Evolutionary conservation across 2,329 filamentous ascomycete genomes (phyloP), one percentile per base, ranked within the genome.

Genomic region (Iodosphaeria phyllophila): DNA sequence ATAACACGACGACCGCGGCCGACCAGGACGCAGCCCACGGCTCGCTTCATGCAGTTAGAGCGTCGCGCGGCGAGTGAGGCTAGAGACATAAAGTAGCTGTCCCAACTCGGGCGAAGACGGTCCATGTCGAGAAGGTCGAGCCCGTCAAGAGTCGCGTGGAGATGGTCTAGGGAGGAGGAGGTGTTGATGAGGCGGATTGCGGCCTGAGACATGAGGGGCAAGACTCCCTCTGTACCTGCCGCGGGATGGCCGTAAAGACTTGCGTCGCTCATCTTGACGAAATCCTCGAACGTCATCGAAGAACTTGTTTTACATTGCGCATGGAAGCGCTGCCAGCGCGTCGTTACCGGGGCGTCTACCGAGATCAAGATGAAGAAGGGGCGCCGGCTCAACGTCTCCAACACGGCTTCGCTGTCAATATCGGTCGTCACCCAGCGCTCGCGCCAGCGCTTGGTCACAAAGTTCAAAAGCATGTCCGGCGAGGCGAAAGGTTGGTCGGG

Each of bases 1-100:
- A 95, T 79, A 33, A 98, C 89, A 37, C 84, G 69, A 40, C 73
- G 74, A 42, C 83, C 74, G 33, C 75, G 64, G 30, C 59, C 58
- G 17, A 95, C 84, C 7, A 98, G 62, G 5, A 95, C 89, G 51
- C 84, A 93, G 6, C 89, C 89, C 2, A 98, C 89, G 35, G 86
- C 72, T 16, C 89, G 67, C 54, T 95, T 93, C 89, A 98, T 98
- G 57, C 89, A 98, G 50, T 98, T 98, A 43, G 74, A 82, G 34
- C 89, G 68, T 37, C 82, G 76, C 1, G 86, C 79, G 6, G 89
- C 89, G 23, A 98, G 68, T 17, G 78, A 82, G 5, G 89, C 84
- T n/a, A 98, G 60, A 20, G 79, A 71, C 89, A 98, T 98, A 46
- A 98, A 98, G 55, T 98, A 98, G 40, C 78, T 74, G 50, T 98